Conservation (phyloP, 306 rosid species). For the Vigna angularis region DNA sequence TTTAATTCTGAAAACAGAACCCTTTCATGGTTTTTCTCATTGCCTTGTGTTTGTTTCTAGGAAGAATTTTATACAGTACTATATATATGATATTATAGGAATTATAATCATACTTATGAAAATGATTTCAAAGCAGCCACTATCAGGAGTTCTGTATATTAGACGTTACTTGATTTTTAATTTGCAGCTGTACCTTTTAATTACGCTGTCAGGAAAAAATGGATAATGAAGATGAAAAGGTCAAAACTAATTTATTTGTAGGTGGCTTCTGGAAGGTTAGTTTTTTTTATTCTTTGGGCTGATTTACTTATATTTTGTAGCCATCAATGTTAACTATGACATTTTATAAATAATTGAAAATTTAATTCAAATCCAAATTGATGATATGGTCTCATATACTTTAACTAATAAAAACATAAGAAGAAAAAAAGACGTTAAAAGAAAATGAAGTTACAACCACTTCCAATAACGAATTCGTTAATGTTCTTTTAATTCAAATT, state of each 20-base stretch:
- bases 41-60: too few relatives aligned
- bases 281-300: neutral
- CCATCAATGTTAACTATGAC: neutral
- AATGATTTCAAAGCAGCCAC: neutral
- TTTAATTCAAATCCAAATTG: neutral
- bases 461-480: constrained; percentile 4
- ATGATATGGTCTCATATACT: neutral
- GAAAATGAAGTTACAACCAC: constrained; percentile 34
- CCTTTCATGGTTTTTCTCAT: too few relatives aligned
- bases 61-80: too few relatives aligned
- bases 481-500: constrained; percentile 1
- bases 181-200: neutral
- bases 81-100: too few relatives aligned
- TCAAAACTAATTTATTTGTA: constrained; percentile 6
- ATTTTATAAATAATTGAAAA: constrained; percentile 5
- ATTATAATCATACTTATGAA: neutral
- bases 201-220: neutral
- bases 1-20: too few relatives aligned
- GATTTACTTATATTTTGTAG: neutral
- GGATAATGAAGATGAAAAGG: neutral
- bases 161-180: neutral
- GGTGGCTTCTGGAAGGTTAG: neutral
- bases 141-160: neutral
- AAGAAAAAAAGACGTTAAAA: neutral
- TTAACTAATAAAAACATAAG: neutral